Evolutionary conservation across 2,329 filamentous ascomycete species (phyloP).

Genomic region (Epichloe elymi): DNA sequence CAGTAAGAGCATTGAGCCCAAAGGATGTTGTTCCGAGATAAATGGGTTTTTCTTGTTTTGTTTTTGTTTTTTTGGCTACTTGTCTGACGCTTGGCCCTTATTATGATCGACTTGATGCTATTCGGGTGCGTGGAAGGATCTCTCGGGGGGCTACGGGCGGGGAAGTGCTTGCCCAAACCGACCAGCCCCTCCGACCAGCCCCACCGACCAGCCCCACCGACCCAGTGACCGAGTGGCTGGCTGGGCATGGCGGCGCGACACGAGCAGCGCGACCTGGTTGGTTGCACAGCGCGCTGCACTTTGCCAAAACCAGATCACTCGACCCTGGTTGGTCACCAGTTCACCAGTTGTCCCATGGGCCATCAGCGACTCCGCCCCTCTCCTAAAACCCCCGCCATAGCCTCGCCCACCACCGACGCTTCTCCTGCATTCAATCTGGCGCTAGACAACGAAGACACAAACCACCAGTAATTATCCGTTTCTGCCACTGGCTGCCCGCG

Average conservation of each 20-base stretch:
- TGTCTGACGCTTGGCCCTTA: too few species aligned
- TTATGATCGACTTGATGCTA: too few species aligned
- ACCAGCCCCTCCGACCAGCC: too few species aligned
- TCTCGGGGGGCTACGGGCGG: too few species aligned
- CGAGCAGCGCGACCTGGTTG: not conserved
- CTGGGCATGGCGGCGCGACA: not conserved
- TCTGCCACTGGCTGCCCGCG: not conserved
- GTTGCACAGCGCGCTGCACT: not conserved
- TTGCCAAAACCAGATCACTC: not conserved
- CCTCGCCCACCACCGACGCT: not conserved
- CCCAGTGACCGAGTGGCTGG: not conserved
- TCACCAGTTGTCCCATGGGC: too few species aligned
- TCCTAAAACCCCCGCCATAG: not conserved
- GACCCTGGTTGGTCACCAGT: not conserved
- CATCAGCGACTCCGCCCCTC: not conserved
- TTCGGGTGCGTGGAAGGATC: too few species aligned
- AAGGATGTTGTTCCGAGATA: not conserved
- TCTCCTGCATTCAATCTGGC: constrained; percentile 6
- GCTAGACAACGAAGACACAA: constrained; percentile 1
- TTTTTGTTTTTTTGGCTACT: too few species aligned
- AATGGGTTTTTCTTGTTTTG: too few species aligned
- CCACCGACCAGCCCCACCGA: too few species aligned
- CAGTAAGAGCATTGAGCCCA: not conserved
- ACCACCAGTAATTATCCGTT: not conserved
- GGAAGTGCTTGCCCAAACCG: too few species aligned